Base-by-base conservation (phyloP, 345 rosid species). In the Euphorbia tirucalli region DNA sequence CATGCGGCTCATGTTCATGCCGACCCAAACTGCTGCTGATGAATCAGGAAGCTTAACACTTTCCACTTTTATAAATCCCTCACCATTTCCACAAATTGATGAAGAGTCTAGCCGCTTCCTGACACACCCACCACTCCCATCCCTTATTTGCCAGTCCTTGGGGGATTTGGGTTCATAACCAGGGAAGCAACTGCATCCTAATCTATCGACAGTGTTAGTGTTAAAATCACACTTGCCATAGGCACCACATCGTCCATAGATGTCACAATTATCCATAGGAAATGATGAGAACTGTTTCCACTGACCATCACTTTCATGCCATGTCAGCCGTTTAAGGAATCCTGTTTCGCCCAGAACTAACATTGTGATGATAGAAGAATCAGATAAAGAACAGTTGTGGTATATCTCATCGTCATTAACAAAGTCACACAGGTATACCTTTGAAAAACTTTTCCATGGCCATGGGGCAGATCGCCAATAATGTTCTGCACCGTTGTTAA, bases 401-500 rank as follows among this genome's bases (percentile, higher is more conserved):
- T 15, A 39, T 15, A 50, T 14, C 27, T 30, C 74, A 1, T 75
- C 11, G 13, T 52, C 3, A 41, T 21, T 10, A 3, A 7, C 41
- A 32, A 11, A 25, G 10, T 11, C 60, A 19, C 0, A 21, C 13
- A 10, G 22, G 59, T 11, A 24, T 0, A 3, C 37, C 0, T 11
- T 13, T 16, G 55, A 18, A 2, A 54, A 28, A 15, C 2, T 11
- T 22, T 2, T 49, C 68, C 70, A 64, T 4, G 75, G 75, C 76
- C 80, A 61, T 11, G 61, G 71, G 5, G 28, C 13, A n/a, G 35
- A 3, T 21, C 77, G 52, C 68, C 74, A 73, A 25, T 14, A 3
- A 3, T 24, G 57, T 25, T 4, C 15, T 0, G 49, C 14, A 3
- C 62, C 75, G 8, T 66, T 48, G 32, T 71, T 24, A 1, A 75